phyloP scores from a whole-genome alignment of 2,329 filamentous ascomycete species.

The Arthrobotrys musiformis region DNA sequence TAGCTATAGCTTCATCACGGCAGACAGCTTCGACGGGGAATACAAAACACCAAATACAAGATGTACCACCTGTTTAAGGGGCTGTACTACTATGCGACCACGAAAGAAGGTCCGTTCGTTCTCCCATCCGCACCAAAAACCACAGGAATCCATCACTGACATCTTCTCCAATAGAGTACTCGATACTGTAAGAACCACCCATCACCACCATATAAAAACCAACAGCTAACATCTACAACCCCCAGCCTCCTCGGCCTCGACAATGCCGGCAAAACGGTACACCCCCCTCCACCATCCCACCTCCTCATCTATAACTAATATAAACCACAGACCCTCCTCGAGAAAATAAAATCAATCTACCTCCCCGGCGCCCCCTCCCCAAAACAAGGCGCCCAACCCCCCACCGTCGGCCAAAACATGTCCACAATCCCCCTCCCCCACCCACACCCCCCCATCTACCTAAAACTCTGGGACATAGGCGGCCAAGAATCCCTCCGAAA shows the following conservation, averaged over 20 bases:
- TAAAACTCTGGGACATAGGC: conserved; percentile 98
- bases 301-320: not conserved
- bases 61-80: conserved; percentile 99
- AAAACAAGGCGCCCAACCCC: conserved; percentile 81
- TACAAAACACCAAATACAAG: not conserved
- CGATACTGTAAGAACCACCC: conserved; percentile 72
- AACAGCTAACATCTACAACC: not conserved
- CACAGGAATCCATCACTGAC: not conserved
- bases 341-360: conserved; percentile 93
- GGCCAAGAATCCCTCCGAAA: conserved; percentile 88
- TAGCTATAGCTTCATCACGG: not conserved
- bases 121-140: too few species aligned
- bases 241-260: conserved; percentile 84
- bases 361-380: conserved; percentile 69
- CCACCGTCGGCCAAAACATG: conserved; percentile 97
- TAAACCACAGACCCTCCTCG: conserved; percentile 76
- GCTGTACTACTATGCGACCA: conserved; percentile 92
- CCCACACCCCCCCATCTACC: conserved; percentile 81
- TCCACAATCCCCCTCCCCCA: conserved; percentile 78
- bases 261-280: conserved; percentile 89
- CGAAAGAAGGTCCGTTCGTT: conserved; percentile 78
- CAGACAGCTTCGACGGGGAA: not conserved
- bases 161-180: conserved; percentile 77
- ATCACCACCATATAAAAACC: not conserved
- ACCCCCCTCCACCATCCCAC: not conserved